phyloP scores from a whole-genome alignment of 2,329 filamentous ascomycete genomes.

The Talaromyces verruculosus region DNA sequence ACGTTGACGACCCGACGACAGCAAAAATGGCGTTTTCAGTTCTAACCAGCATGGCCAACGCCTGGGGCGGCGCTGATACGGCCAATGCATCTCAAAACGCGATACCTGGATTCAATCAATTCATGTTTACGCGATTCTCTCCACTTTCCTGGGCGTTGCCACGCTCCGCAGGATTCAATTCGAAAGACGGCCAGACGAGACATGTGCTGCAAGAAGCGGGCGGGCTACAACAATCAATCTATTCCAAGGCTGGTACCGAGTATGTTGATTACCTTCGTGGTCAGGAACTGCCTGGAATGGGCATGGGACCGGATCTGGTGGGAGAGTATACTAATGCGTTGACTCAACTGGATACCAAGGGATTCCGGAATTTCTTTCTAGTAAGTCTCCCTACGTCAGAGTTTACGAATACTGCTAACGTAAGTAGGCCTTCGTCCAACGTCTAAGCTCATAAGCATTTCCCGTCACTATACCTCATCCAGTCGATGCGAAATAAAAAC shows the following conservation, averaged over 20 bases:
- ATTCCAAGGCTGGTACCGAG: constrained; percentile 79
- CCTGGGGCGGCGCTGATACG: constrained; percentile 84
- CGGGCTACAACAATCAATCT: constrained; percentile 81
- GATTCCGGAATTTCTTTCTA: constrained; percentile 52
- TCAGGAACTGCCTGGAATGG: constrained; percentile 49
- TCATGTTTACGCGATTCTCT: constrained; percentile 87
- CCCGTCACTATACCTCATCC: background rate
- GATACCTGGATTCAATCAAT: constrained; percentile 85
- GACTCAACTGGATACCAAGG: constrained; percentile 45
- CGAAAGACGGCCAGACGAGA: constrained; percentile 82
- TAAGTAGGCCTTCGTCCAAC: constrained; percentile 45
- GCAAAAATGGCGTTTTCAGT: constrained; percentile 78
- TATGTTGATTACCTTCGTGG: constrained; percentile 61
- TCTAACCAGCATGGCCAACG: constrained; percentile 75
- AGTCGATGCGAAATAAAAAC: background rate
- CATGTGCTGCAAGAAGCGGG: constrained; percentile 88
- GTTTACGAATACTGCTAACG: constrained; percentile 18
- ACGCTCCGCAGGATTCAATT: constrained; percentile 73
- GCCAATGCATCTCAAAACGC: constrained; percentile 40
- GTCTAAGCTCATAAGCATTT: constrained; percentile 41
- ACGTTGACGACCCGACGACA: constrained; percentile 65
- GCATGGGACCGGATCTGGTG: constrained; percentile 48
- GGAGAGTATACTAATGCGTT: constrained; percentile 50
- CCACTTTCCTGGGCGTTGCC: constrained; percentile 87
- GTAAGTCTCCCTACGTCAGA: constrained; percentile 30